phyloP scores from a whole-genome alignment of 768 basidiomycete genomes.

The Leccinum truebloodii region DNA sequence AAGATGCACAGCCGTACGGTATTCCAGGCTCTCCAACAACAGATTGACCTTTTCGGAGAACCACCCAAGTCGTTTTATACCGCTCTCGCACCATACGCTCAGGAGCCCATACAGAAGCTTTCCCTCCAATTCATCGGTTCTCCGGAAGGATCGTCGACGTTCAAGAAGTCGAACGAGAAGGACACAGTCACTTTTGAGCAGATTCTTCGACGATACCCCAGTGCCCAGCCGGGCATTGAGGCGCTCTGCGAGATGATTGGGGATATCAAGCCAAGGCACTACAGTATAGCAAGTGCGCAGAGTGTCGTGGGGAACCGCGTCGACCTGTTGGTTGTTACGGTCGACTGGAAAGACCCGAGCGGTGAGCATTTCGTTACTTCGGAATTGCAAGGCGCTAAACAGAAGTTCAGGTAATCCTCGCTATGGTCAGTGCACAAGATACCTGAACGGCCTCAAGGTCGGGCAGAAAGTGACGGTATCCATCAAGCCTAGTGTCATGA shows the following conservation, averaged over 20 bases:
- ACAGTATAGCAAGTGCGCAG: slow-evolving; percentile 96
- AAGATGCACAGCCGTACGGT: slow-evolving; percentile 91
- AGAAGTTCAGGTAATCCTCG: slow-evolving; percentile 58
- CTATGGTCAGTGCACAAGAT: slow-evolving; percentile 96
- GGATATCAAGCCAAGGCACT: slow-evolving; percentile 96
- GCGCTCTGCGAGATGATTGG: slow-evolving; percentile 86
- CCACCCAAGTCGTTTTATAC: slow-evolving; percentile 96
- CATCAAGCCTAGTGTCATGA: slow-evolving; percentile 99
- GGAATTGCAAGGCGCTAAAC: slow-evolving; percentile 6
- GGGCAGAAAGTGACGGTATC: slow-evolving; percentile 97
- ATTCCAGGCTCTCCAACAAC: slow-evolving; percentile 94
- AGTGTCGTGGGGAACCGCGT: slow-evolving; percentile 94
- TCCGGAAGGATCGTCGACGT: slow-evolving; percentile 86
- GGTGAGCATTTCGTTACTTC: slow-evolving; percentile 49
- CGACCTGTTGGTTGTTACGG: slow-evolving; percentile 93
- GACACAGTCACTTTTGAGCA: slow-evolving; percentile 95
- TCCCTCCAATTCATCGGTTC: slow-evolving; percentile 91
- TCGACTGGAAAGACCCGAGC: slow-evolving; percentile 86
- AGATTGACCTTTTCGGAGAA: slow-evolving; percentile 93
- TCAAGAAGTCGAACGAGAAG: slow-evolving; percentile 95
- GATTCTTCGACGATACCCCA: slow-evolving; percentile 71
- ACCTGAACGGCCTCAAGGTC: slow-evolving; percentile 77
- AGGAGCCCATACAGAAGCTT: slow-evolving; percentile 65
- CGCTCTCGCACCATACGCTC: slow-evolving; percentile 78
- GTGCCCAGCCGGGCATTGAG: slow-evolving; percentile 81